Conservation (phyloP, 2,329 filamentous ascomycete genomes). For the Botryotinia narcissicola region DNA sequence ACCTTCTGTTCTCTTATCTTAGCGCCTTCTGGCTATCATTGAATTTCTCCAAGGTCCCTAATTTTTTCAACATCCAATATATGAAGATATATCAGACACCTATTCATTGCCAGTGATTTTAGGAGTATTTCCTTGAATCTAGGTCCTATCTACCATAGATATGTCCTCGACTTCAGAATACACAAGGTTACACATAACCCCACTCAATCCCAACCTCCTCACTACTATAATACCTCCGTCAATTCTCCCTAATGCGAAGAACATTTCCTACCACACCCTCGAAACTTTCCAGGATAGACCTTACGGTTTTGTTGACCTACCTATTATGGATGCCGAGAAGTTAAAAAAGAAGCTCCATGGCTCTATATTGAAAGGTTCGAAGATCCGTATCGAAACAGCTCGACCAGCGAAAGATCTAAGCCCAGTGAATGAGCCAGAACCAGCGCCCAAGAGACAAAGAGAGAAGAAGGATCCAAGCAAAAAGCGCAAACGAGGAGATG, state of each 20-base stretch:
- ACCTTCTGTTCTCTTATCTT: constrained; percentile 5
- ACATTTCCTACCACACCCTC: constrained; percentile 84
- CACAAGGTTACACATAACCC: constrained; percentile 79
- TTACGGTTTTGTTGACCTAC: constrained; percentile 88
- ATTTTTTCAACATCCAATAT: not conserved
- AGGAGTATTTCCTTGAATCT: not conserved
- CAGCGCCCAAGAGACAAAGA: constrained; percentile 42
- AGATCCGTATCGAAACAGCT: constrained; percentile 81
- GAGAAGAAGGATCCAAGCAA: constrained; percentile 45
- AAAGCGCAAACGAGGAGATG: constrained; percentile 49
- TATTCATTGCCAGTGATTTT: not conserved
- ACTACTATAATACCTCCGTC: constrained; percentile 68
- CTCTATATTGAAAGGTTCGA: constrained; percentile 76
- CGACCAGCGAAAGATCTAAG: constrained; percentile 54
- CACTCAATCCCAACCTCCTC: constrained; percentile 73
- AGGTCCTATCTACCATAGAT: not conserved
- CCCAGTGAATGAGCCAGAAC: constrained; percentile 38
- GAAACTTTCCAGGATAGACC: constrained; percentile 85
- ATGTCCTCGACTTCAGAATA: constrained; percentile 29
- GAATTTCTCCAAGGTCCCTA: constrained; percentile 10
- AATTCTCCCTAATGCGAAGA: constrained; percentile 63
- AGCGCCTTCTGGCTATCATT: constrained; percentile 4
- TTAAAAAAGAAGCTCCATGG: constrained; percentile 89
- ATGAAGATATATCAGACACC: not conserved
- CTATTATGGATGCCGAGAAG: constrained; percentile 79